Evolutionary conservation across 352 stramenopile genomes (phyloP), one percentile per base, ranked within the genome.

Genomic region (Pythium periplocum): DNA sequence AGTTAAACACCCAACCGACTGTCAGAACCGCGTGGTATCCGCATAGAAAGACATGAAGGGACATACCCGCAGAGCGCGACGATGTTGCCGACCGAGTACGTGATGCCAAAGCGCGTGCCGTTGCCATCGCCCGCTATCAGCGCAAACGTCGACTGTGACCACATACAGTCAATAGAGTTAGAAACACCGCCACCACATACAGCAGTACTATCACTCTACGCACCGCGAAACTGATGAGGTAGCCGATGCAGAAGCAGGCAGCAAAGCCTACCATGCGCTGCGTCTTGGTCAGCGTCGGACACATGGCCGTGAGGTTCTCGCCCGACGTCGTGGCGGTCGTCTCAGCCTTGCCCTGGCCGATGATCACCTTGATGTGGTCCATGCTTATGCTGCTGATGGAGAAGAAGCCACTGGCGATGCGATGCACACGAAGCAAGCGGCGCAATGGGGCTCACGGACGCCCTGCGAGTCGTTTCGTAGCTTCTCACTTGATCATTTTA

Each of bases 191-290:
- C 17, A 26, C 17, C 17, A 26, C 17, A 26, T 26, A 26, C 17
- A 26, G 17, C 17, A 26, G 17, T 26, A 26, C 17, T 26, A 26
- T 26, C 17, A 26, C 17, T 26, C 17, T 40, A 51, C 66, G 57
- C 75, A 94, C 83, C 45, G 77, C 73, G 48, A 94, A 89, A 68
- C 75, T 92, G 67, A 92, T 79, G 68, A 94, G 43, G 53, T 91
- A 92, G 4, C 83, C 83, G 17, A 90, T 64, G 26, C 70, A 72
- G 53, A 94, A 94, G 66, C 83, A 94, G n/a, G 59, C 62, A 38
- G 47, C 75, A 39, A 94, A 94, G 50, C 83, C 83, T 34, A 66
- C 68, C 53, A 94, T 53, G 5, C 83, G 75, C 67, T 94, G 83
- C 59, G 66, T 68, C 60, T 71, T 78, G 38, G 71, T 79, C 37